Evolutionary conservation across 1,139 yeast genomes (phyloP).

Genomic region (Kodamaea fungicola): DNA sequence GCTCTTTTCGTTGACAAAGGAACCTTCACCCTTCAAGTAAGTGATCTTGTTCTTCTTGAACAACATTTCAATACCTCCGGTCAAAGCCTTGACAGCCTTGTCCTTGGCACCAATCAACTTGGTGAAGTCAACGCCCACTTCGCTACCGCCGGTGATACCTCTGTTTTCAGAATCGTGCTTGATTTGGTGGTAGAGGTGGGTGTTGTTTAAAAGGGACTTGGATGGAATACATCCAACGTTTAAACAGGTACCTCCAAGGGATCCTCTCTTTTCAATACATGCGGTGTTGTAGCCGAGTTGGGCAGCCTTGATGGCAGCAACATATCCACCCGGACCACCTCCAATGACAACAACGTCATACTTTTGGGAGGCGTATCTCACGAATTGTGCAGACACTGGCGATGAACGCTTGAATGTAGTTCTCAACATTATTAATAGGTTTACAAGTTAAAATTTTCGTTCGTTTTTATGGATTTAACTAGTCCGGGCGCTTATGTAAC

Average conservation of each 20-base stretch:
- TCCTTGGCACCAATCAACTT: slow-evolving; percentile 92
- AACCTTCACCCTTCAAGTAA: slow-evolving; percentile 90
- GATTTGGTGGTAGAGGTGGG: slow-evolving; percentile 88
- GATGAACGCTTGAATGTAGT: slow-evolving; percentile 12
- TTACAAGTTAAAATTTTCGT: neutral
- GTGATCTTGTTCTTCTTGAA: slow-evolving; percentile 95
- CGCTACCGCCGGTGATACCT: slow-evolving; percentile 83
- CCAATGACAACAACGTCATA: slow-evolving; percentile 95
- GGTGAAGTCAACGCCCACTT: slow-evolving; percentile 68
- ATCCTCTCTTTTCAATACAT: slow-evolving; percentile 94
- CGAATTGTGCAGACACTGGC: slow-evolving; percentile 22
- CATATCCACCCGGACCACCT: slow-evolving; percentile 99
- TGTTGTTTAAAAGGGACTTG: slow-evolving; percentile 90
- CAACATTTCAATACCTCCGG: slow-evolving; percentile 90
- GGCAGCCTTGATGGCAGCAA: slow-evolving; percentile 98
- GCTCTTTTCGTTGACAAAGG: slow-evolving; percentile 78
- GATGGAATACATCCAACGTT: slow-evolving; percentile 99
- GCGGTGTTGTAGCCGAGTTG: slow-evolving; percentile 94
- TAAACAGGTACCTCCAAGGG: slow-evolving; percentile 96
- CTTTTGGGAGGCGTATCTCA: slow-evolving; percentile 43
- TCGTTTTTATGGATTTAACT: neutral
- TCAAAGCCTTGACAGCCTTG: slow-evolving; percentile 80
- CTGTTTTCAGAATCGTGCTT: slow-evolving; percentile 78
- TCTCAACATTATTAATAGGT: slow-evolving; percentile 14
- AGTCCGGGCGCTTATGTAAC: slow-evolving; percentile 2